Evolutionary conservation across 1,139 yeast genomes (phyloP).

Genomic region (Hyphopichia fennica): DNA sequence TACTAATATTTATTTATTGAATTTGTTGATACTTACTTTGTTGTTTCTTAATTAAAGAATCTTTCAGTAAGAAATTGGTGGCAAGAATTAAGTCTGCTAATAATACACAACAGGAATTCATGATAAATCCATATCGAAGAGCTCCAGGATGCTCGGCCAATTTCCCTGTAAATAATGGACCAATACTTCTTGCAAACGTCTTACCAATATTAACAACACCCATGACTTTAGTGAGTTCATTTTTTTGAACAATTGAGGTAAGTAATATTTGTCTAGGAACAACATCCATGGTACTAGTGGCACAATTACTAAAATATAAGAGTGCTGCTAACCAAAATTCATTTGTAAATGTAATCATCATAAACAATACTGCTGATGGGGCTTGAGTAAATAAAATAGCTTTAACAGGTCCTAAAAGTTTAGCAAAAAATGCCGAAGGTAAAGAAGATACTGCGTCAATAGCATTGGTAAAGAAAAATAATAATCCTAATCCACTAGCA

Average conservation of each 20-base stretch:
- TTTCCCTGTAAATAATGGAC: slow-evolving; percentile 77
- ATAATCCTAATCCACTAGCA: slow-evolving; percentile 46
- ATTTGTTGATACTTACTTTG: slow-evolving; percentile 15
- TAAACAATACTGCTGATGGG: slow-evolving; percentile 70
- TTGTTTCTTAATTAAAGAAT: slow-evolving; percentile 28
- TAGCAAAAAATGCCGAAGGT: slow-evolving; percentile 71
- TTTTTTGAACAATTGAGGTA: slow-evolving; percentile 61
- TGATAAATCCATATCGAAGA: slow-evolving; percentile 58
- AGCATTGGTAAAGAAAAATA: slow-evolving; percentile 62
- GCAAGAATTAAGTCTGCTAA: slow-evolving; percentile 47
- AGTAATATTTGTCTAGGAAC: slow-evolving; percentile 84
- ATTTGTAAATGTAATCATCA: slow-evolving; percentile 25
- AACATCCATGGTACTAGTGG: slow-evolving; percentile 80
- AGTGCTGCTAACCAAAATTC: slow-evolving; percentile 38
- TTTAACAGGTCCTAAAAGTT: slow-evolving; percentile 70
- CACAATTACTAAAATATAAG: slow-evolving; percentile 54
- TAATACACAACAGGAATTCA: slow-evolving; percentile 58
- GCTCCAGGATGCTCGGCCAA: slow-evolving; percentile 51
- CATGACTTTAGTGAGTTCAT: slow-evolving; percentile 73
- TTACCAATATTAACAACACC: slow-evolving; percentile 85
- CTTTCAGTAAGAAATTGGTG: slow-evolving; percentile 39
- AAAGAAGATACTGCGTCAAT: slow-evolving; percentile 63
- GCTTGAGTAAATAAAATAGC: slow-evolving; percentile 77
- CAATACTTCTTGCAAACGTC: slow-evolving; percentile 79
- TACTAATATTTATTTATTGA: too few relatives aligned